Base-by-base conservation (phyloP, 129 eudicot genomes). In the Deinandra increscens region DNA sequence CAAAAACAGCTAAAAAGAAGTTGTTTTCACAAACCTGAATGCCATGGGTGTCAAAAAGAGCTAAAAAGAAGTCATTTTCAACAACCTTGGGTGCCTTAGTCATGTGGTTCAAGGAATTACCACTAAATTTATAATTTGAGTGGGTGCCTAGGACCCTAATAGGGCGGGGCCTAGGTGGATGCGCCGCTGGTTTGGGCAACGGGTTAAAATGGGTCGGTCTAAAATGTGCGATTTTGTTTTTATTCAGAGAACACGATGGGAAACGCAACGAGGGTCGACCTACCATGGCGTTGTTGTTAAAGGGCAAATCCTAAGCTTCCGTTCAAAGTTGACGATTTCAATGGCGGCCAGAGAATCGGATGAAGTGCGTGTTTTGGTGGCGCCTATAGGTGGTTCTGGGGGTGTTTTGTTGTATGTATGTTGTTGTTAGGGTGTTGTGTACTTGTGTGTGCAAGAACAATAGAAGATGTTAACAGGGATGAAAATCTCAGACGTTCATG, bases 271-370 rank as follows among this genome's bases (percentile, higher is more conserved):
- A 77, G 45, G 76, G 71, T 39, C 71, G 81, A 17, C 76, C 81
- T 1, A 77, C 81, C 18, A 77, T 77, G 81, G 81, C 60, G 12
- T 64, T 77, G 66, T 50, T 77, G 81, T 70, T 77, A 42, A 77
- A 77, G 66, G 76, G 76, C 37, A 77, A 77, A 43, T n/a, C 81
- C 5, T 77, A 43, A 64, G 58, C 50, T 43, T 8, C 1, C 19
- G 55, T 14, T 11, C 1, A 10, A 13, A 66, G 49, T 66, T 46
- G 29, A 55, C 2, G 7, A 22, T 45, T 44, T 9, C 58, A 56
- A 2, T 20, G 34, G 63, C 4, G 14, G 23, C 14, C 10, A 9
- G 33, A 64, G 8, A 31, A 19, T 55, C 10, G 11, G 14, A 44
- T 12, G 31, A 54, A 65, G 68, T 29, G 67, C 8, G 42, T 51